A percentile compares a stretch with the other conserved stretches of the same genome.
Conservation (phyloP, 2,329 filamentous ascomycete species). For the Arthrobotrys sinensis region DNA sequence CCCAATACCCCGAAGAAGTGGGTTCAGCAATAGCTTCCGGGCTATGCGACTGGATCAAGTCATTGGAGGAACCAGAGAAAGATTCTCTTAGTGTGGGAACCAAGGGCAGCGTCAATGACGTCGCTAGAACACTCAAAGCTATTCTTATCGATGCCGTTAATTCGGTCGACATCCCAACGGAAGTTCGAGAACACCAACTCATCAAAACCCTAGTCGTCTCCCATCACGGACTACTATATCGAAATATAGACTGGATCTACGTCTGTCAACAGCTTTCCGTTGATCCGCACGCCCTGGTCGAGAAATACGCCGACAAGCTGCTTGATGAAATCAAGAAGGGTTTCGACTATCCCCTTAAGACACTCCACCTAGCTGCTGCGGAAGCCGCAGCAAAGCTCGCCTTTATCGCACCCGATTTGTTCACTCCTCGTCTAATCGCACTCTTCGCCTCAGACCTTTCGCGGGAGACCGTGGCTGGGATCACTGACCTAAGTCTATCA, state of each 20-base stretch:
- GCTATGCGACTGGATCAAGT: constrained; percentile 84
- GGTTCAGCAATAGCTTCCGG: constrained; percentile 78
- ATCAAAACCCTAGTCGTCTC: constrained; percentile 83
- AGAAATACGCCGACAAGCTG: constrained; percentile 75
- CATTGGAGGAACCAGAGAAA: constrained; percentile 79
- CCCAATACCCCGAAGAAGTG: constrained; percentile 73
- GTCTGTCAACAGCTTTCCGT: constrained; percentile 83
- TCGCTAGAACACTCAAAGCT: constrained; percentile 73
- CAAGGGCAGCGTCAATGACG: constrained; percentile 76
- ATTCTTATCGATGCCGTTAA: constrained; percentile 63
- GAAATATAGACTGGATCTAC: constrained; percentile 85
- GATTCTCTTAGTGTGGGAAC: constrained; percentile 79
- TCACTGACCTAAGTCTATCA: constrained; percentile 89
- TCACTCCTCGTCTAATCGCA: constrained; percentile 81
- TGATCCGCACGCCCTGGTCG: constrained; percentile 85
- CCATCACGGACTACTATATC: constrained; percentile 78
- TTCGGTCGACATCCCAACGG: constrained; percentile 67
- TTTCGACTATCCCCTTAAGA: constrained; percentile 54
- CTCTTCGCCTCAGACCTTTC: constrained; percentile 83
- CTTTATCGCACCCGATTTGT: constrained; percentile 88
- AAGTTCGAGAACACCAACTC: constrained; percentile 74
- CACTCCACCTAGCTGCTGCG: constrained; percentile 76
- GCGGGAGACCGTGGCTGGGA: constrained; percentile 76
- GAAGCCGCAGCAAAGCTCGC: constrained; percentile 90
- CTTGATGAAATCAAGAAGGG: constrained; percentile 76